Evolutionary conservation across 495 filamentous ascomycete genomes (phyloP).

Genomic region (Penicillium daleae): DNA sequence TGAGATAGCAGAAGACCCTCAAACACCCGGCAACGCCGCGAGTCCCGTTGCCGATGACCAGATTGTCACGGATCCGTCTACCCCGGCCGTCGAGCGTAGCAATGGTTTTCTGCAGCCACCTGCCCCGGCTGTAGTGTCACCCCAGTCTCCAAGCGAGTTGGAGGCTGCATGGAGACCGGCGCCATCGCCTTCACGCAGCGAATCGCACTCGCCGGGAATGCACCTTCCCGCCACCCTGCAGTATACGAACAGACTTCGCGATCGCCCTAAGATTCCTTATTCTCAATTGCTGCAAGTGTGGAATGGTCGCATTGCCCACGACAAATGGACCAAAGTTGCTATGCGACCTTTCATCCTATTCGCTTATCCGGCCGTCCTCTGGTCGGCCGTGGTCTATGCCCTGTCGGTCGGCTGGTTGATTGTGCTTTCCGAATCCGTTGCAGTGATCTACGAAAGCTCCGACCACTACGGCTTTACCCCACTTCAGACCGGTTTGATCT

Average conservation of each 20-base stretch:
- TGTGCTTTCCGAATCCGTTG: conserved; percentile 85
- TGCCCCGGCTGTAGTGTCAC: conserved; percentile 7
- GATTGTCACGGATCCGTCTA: conserved; percentile 3
- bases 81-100: conserved; percentile 21
- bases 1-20: conserved; percentile 4
- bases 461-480: conserved; percentile 77
- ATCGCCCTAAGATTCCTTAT: conserved; percentile 67
- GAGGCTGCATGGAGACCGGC: conserved; percentile 27
- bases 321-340: conserved; percentile 78
- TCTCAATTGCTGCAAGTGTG: conserved; percentile 69
- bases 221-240: conserved; percentile 32
- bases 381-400: conserved; percentile 85
- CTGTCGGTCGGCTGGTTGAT: conserved; percentile 96
- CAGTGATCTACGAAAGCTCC: conserved; percentile 70
- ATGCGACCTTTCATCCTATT: conserved; percentile 83
- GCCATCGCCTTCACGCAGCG: conserved; percentile 38
- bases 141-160: conserved; percentile 22
- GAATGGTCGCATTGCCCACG: conserved; percentile 75
- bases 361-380: conserved; percentile 86
- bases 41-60: conserved; percentile 6
- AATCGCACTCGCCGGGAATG: conserved; percentile 33
- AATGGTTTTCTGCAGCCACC: conserved; percentile 17
- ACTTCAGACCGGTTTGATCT: conserved; percentile 81
- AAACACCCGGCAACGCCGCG: not conserved
- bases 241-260: conserved; percentile 66